Evolutionary conservation across 2,329 filamentous ascomycete genomes (phyloP).

Genomic region (Epichloe coenophiala): DNA sequence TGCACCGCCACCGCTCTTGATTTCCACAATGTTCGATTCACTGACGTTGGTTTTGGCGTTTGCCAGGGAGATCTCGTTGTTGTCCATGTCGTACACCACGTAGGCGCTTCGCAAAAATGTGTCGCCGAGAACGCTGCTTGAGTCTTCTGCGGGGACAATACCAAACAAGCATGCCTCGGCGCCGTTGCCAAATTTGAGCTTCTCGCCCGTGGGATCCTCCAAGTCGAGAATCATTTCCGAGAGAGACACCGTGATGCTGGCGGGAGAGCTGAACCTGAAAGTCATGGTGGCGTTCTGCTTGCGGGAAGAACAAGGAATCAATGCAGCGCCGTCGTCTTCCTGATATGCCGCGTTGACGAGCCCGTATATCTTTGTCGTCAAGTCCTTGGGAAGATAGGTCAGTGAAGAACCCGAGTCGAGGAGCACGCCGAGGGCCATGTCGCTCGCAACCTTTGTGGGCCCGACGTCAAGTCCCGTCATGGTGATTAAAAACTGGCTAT

Average conservation of each 20-base stretch:
- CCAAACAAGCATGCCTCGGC: conserved; percentile 51
- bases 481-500: conserved; percentile 54
- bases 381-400: conserved; percentile 48
- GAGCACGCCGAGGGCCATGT: conserved; percentile 46
- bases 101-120: conserved; percentile 65
- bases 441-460: conserved; percentile 25
- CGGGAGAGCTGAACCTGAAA: conserved; percentile 39
- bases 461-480: conserved; percentile 44
- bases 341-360: conserved; percentile 47
- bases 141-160: conserved; percentile 41
- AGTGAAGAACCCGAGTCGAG: conserved; percentile 60
- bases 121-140: conserved; percentile 54
- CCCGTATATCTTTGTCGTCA: conserved; percentile 41
- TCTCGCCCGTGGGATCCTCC: conserved; percentile 29
- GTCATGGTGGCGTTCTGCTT: conserved; percentile 26
- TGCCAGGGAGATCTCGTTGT: conserved; percentile 58
- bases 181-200: conserved; percentile 39
- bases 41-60: conserved; percentile 48
- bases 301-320: conserved; percentile 45
- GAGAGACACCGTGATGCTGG: conserved; percentile 39
- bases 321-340: conserved; percentile 36
- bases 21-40: conserved; percentile 37
- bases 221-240: conserved; percentile 46
- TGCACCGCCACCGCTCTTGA: conserved; percentile 30
- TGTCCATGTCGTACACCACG: conserved; percentile 60